A percentile compares a stretch with the other conserved stretches of the same genome.
Evolutionary conservation across 2,329 filamentous ascomycete genomes (phyloP).

Genomic region (Talaromyces rugulosus): DNA sequence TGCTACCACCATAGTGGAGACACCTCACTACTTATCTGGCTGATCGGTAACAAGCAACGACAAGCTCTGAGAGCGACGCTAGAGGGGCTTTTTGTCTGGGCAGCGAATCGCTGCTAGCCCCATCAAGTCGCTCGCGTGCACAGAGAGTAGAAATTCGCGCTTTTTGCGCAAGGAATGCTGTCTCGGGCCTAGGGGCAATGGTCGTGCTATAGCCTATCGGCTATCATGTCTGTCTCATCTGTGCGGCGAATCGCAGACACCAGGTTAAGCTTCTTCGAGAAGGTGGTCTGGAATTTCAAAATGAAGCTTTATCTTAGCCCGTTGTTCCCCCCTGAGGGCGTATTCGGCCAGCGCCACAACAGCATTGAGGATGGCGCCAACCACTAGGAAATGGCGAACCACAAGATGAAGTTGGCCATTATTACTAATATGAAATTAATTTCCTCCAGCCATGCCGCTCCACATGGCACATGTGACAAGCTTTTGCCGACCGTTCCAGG

Average conservation of each 20-base stretch:
- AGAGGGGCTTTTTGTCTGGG: neutral
- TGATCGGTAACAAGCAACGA: neutral
- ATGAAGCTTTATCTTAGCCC: neutral
- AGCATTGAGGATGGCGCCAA: too few species aligned
- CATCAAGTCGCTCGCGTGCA: neutral
- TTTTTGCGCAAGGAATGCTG: neutral
- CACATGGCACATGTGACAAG: neutral
- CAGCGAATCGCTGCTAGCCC: neutral
- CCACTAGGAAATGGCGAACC: too few species aligned
- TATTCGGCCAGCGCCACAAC: too few species aligned
- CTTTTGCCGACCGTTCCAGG: neutral
- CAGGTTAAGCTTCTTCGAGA: neutral
- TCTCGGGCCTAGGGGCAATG: neutral
- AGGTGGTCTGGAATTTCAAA: neutral
- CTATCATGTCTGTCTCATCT: too few species aligned
- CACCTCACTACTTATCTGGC: neutral
- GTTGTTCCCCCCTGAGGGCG: neutral
- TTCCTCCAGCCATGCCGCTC: neutral
- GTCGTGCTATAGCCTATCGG: too few species aligned
- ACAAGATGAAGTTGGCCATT: too few species aligned
- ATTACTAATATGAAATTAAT: neutral
- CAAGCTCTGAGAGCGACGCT: neutral
- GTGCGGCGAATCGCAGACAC: neutral
- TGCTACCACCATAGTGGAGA: too few species aligned
- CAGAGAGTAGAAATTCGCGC: neutral